Evolutionary conservation across 169 alveolate species (phyloP), one percentile per base, ranked within the genome.

Genomic region (Eimeria praecox): DNA sequence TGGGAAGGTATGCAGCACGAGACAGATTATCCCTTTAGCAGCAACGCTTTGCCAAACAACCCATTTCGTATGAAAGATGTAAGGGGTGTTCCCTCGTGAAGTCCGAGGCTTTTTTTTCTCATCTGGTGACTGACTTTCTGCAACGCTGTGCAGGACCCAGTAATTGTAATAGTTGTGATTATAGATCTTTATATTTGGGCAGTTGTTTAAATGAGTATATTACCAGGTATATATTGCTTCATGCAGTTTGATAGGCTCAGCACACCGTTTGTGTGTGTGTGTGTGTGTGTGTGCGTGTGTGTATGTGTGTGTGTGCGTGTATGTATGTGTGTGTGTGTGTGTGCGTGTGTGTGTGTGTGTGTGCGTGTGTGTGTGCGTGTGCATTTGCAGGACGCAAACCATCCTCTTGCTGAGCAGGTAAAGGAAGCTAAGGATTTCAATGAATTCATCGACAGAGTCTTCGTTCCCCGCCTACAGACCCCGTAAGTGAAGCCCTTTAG

Each of bases 381-480:
- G 80, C 82, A 27, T 56, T 27, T 59, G 38, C 69, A 62, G 93
- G 42, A 62, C 5, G 10, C 42, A 38, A 82, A 16, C 1, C 93
- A 86, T 56, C 82, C 82, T 33, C 82, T 59, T 59, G 49, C 56
- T 86, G 62, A 62, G 27, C 82, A 56, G 56, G 93, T 18, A 0
- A 35, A 59, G 35, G 93, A 86, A 14, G 64, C 62, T n/a, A 27
- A 40, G 42, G 59, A 10, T 0, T 35, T 86, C 22, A 42, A 86
- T 42, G 80, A 86, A 35, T 82, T 86, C 54, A 0, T 86, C n/a
- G 93, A 86, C 93, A 33, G 44, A 40, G n/a, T 86, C 30, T 86
- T 86, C n/a, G 64, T 56, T 44, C 93, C 93, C 54, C 93, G 93
- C 82, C 66, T 86, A 82, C 93, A 86, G 82, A 86, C 82, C 12